Evolutionary conservation across 1,284 basidiomycete genomes (phyloP), one percentile per base, ranked within the genome.

Genomic region (Ganoderma meredithae): DNA sequence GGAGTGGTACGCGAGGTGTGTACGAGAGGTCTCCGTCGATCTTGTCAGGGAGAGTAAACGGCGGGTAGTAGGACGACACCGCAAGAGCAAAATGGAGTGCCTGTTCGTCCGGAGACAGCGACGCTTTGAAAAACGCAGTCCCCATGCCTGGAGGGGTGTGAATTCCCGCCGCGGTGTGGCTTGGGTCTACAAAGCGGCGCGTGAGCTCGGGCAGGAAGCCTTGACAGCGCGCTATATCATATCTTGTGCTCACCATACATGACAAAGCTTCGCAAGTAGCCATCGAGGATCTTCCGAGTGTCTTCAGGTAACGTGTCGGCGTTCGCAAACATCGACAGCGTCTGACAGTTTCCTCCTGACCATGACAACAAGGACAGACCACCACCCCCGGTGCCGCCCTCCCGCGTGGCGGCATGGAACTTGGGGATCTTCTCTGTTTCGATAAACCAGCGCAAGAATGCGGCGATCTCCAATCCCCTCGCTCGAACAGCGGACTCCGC

Each of bases 371-470:
- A 47, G 13, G 72, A 72, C 15, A 79, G 63, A 0, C 78, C 78
- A 19, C 77, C 78, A 3, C 6, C 31, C 1, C 27, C 19, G 3
- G 13, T 17, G n/a, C 15, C 33, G 17, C 33, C n/a, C 4, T 62
- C 59, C 6, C 47, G 47, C 8, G 61, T 60, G 10, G 72, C 59
- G 10, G 72, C 59, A 2, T 69, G 70, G 55, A 56, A 19, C 15
- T 56, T 1, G 0, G 77, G 74, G 3, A 77, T 72, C 10, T 68
- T 68, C 67, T 76, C 70, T 13, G 63, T 68, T 17, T 72, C 60
- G 63, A 79, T 73, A 43, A 76, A 68, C 72, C 74, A 76, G 10
- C 69, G 71, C 8, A 80, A 59, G 66, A 80, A 79, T 5, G 64
- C 68, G 1, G 73, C 76, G 33, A 79, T 55, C 43, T 79, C 77